These are phyloP conservation scores for Blastomyces parvus DNA, from an alignment of 2,329 filamentous ascomycete species.

Conservation along the genomic window DNA sequence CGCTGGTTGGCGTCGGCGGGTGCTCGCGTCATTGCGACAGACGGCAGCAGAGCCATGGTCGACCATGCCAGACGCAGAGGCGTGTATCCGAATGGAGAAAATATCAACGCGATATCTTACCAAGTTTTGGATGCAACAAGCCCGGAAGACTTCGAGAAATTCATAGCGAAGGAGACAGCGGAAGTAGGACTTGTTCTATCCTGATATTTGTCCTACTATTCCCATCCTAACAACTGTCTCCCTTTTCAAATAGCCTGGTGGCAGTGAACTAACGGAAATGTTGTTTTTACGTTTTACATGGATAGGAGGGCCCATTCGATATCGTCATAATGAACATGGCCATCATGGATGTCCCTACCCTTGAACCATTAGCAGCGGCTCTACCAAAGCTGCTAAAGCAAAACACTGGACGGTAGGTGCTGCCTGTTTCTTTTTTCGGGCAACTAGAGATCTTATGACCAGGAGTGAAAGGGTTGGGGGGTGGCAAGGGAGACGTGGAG, in stretches of 20 bases:
- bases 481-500: neutral
- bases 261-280: conserved; percentile 9
- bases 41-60: conserved; percentile 38
- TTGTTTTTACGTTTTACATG: conserved; percentile 9
- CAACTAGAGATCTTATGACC: neutral
- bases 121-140: conserved; percentile 34
- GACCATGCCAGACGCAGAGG: conserved; percentile 25
- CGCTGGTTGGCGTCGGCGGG: conserved; percentile 35
- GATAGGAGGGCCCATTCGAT: conserved; percentile 31
- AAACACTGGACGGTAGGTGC: conserved; percentile 33
- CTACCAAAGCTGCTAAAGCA: conserved; percentile 35
- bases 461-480: too few species aligned
- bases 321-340: conserved; percentile 43
- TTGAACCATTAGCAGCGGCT: conserved; percentile 36
- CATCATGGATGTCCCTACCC: conserved; percentile 40
- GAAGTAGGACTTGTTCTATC: conserved; percentile 8
- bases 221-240: neutral
- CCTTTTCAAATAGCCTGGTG: neutral
- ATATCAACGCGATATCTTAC: conserved; percentile 23
- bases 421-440: neutral
- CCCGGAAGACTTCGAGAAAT: conserved; percentile 23
- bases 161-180: conserved; percentile 17
- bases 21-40: conserved; percentile 37
- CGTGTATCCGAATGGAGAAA: conserved; percentile 12
- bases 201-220: neutral